Base-by-base conservation (phyloP, 495 filamentous ascomycete species). In the Aspergillus nidulans region DNA sequence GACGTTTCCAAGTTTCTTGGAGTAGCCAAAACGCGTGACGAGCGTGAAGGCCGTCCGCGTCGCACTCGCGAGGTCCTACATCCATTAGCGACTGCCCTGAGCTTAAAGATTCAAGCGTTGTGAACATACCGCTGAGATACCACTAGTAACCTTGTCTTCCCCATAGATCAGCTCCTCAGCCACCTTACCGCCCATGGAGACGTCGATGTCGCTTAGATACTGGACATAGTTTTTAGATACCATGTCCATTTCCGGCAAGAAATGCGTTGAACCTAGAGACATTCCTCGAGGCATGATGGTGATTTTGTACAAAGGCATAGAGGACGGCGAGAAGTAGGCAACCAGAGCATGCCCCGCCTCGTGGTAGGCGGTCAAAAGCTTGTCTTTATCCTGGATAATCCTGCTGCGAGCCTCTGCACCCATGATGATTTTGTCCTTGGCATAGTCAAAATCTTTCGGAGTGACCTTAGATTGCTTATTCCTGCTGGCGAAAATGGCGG, bases 371-470 rank as follows among this genome's bases (percentile, higher is more conserved):
- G 94, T 98, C 78, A 91, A 84, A 49, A 87, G 65, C 67, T 85
- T 87, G 68, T 97, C 92, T 72, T 92, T 88, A 49, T 90, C 81
- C 42, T 87, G 87, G 55, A 97, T 95, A 55, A 97, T 83, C 66
- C 90, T 87, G 63, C 85, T 92, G 62, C 82, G 84, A 66, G 86
- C 82, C 75, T 97, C 94, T 26, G 92, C 89, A 43, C 94, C 94
- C 89, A 98, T 95, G 75, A 97, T 86, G 53, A 98, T 90, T 72
- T 92, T 95, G 76, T 98, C 94, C 69, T 95, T 97, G 43, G 94
- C 92, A 90, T 91, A 97, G 58, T 97, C 94, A 50, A 98, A 88
- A 64, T 97, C 90, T 18, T 78, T 66, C 65, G 90, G 85, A 19
- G 79, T 75, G 57, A 98, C 91, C 40, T 82, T 81, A 40, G 70